These are phyloP conservation scores for Lentinula sp. DNA, from an alignment of 768 basidiomycete species.

Conservation along the genomic window DNA sequence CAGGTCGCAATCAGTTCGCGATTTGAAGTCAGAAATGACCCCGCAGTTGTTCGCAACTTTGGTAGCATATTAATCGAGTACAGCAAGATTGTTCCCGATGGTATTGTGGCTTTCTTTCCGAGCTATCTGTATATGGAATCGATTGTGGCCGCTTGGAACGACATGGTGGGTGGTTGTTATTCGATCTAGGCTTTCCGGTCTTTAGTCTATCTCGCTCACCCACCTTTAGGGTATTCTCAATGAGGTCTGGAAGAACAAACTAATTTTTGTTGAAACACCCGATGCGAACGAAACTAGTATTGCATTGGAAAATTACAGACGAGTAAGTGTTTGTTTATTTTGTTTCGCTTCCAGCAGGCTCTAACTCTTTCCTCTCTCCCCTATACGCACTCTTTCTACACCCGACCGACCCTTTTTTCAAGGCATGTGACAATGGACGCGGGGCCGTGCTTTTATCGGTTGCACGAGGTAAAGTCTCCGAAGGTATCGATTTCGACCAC, in stretches of 20 bases:
- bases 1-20: slow-evolving; percentile 98
- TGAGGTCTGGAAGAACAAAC: slow-evolving; percentile 99
- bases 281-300: slow-evolving; percentile 99
- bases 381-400: not conserved
- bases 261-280: slow-evolving; percentile 98
- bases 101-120: slow-evolving; percentile 98
- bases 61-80: slow-evolving; percentile 98
- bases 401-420: slow-evolving; percentile 2
- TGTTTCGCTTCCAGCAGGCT: too few species aligned
- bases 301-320: slow-evolving; percentile 93
- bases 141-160: slow-evolving; percentile 99
- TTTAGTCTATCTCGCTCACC: not conserved
- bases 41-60: slow-evolving; percentile 97
- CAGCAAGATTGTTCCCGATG: slow-evolving; percentile 96
- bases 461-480: slow-evolving; percentile 97
- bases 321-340: slow-evolving; percentile 40
- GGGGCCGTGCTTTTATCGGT: slow-evolving; percentile 96
- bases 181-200: not conserved
- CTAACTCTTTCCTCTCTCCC: not conserved
- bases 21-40: slow-evolving; percentile 98
- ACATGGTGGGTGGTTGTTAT: slow-evolving; percentile 74
- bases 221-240: slow-evolving; percentile 83
- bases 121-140: slow-evolving; percentile 99
- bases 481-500: slow-evolving; percentile 99
- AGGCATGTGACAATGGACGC: slow-evolving; percentile 98